Base-by-base conservation (phyloP, 352 stramenopile genomes). In the Pythium pyrilobum region DNA sequence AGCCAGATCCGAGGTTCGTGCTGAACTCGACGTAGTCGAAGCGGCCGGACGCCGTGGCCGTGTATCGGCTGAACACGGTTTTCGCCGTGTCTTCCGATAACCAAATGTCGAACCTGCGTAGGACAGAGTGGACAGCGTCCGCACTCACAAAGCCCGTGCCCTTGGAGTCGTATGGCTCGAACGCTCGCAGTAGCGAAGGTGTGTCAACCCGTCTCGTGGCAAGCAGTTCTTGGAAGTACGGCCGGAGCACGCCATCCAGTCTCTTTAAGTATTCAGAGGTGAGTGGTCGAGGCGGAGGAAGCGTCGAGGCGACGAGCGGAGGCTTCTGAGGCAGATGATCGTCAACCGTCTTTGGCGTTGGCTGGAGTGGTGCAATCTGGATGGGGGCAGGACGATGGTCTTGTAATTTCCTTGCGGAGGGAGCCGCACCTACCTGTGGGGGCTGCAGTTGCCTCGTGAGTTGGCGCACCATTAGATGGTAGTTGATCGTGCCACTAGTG, bases 1-100 rank as follows among this genome's bases (percentile, higher is more conserved):
- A 34, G 8, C 3, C 3, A 13, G 52, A 41, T 3, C 52, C 52
- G 3, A 62, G 33, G 37, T 24, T 50, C 38, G 86, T 68, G 49
- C 72, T 85, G 41, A 89, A 88, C 41, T 88, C 77, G 1, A 92
- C 59, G 32, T 87, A 89, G 59, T 92, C 78, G 51, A 92, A 84
- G 33, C 66, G 77, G 25, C 85, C 71, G 1, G 65, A 66, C 21
- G 67, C 69, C 6, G 71, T 45, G 6, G 56, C 62, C 0, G 67
- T 66, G 56, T 86, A 92, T 15, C 78, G 72, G 11, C 59, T 31
- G 20, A 85, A 53, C 10, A 88, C 51, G 15, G 63, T 74, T n/a
- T 57, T 56, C 9, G 57, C 56, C 25, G 86, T 51, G 27, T 88
- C 81, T 2, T 55, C 18, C 0, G 69, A 39, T 23, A 86, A 46